Conservation (phyloP, 2,329 filamentous ascomycete species). For the Penicillium vulpinum region DNA sequence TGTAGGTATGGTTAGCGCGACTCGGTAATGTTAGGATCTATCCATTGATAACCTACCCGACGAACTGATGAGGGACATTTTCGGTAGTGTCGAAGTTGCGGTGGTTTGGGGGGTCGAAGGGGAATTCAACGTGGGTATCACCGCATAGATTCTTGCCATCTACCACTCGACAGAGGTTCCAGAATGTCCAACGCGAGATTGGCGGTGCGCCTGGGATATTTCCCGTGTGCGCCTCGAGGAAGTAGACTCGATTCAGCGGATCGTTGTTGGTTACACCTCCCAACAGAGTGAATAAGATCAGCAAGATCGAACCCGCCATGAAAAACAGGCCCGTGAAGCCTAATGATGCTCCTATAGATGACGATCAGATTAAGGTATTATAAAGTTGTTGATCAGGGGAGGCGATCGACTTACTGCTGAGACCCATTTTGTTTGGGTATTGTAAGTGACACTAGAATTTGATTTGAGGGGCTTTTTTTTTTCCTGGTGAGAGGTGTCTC, state of each 20-base stretch:
- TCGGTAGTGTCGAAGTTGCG: slow-evolving; percentile 60
- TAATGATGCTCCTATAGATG: slow-evolving; percentile 53
- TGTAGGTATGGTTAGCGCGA: slow-evolving; percentile 9
- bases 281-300: slow-evolving; percentile 67
- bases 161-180: slow-evolving; percentile 71
- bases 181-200: slow-evolving; percentile 84
- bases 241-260: slow-evolving; percentile 75
- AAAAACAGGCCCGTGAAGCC: slow-evolving; percentile 61
- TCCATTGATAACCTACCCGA: slow-evolving; percentile 46
- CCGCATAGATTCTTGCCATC: slow-evolving; percentile 64
- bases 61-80: slow-evolving; percentile 56
- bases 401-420: slow-evolving; percentile 34
- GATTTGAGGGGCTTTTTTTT: background rate
- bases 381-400: background rate
- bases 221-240: slow-evolving; percentile 75
- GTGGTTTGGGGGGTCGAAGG: slow-evolving; percentile 59
- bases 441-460: background rate
- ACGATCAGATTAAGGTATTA: slow-evolving; percentile 9
- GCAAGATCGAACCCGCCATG: slow-evolving; percentile 60
- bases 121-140: slow-evolving; percentile 61
- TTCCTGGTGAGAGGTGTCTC: background rate
- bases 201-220: slow-evolving; percentile 68
- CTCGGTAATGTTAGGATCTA: background rate
- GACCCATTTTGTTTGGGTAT: slow-evolving; percentile 21
- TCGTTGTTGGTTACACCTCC: slow-evolving; percentile 56